A percentile compares a stretch with the other conserved stretches of the same genome.
phyloP scores from a whole-genome alignment of 2,329 filamentous ascomycete genomes.

The Immersiporthe knoxdaviesiana region DNA sequence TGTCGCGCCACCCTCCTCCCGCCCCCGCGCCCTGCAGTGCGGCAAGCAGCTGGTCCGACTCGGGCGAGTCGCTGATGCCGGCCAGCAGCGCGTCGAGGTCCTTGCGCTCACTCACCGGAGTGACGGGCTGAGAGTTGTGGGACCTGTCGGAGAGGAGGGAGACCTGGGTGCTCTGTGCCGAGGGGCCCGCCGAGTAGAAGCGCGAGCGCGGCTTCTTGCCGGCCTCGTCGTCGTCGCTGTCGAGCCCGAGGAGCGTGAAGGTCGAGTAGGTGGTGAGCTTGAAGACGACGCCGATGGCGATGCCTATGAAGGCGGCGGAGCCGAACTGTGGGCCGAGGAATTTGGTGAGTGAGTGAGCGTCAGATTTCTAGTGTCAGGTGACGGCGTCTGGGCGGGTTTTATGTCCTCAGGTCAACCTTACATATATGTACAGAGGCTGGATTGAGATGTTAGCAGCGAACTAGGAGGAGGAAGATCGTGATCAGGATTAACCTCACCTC shows the following conservation, averaged over 20 bases:
- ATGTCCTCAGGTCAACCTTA: constrained; percentile 13
- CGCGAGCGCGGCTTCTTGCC: neutral
- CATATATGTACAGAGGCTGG: constrained; percentile 30
- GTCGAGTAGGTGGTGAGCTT: constrained; percentile 60
- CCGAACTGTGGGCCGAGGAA: constrained; percentile 51
- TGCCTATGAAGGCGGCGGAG: constrained; percentile 69
- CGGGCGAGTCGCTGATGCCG: constrained; percentile 20
- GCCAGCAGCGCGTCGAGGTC: constrained; percentile 25
- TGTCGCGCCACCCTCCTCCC: constrained; percentile 29
- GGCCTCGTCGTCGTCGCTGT: constrained; percentile 28
- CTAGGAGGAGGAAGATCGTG: neutral
- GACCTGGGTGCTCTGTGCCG: constrained; percentile 9
- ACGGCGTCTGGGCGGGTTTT: neutral
- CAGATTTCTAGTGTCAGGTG: neutral
- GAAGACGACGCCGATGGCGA: constrained; percentile 62
- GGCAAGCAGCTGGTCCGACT: constrained; percentile 20
- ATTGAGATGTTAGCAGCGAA: neutral
- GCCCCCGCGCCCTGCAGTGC: constrained; percentile 8
- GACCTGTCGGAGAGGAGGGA: neutral
- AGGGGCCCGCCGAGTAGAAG: neutral
- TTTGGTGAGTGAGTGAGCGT: constrained; percentile 55
- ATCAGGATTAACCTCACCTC: constrained; percentile 18
- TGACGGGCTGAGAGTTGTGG: constrained; percentile 23
- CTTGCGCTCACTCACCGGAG: constrained; percentile 18
- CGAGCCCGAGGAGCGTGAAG: constrained; percentile 53